Evolutionary conservation across 805 yeast species (phyloP).

Genomic region (Candida succiphila): DNA sequence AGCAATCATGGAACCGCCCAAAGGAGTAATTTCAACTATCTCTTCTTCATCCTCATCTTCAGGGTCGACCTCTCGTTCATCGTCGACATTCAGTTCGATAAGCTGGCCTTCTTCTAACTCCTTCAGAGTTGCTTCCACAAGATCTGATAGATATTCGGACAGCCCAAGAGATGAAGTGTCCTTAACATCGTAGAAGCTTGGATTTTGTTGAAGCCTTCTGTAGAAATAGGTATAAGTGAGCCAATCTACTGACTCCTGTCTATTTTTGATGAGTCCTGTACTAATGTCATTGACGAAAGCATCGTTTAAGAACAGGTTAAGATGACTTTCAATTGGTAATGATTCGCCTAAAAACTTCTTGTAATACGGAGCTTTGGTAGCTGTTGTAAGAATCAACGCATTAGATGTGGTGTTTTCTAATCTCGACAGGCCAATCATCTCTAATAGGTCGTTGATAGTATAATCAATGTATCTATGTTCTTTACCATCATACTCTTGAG

Average conservation of each 20-base stretch:
- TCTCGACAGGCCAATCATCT: conserved; percentile 47
- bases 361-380: conserved; percentile 50
- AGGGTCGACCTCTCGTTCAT: conserved; percentile 20
- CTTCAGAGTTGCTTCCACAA: conserved; percentile 60
- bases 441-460: conserved; percentile 50
- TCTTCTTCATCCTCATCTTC: conserved; percentile 25
- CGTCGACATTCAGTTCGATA: conserved; percentile 42
- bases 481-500: conserved; percentile 60
- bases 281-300: conserved; percentile 66
- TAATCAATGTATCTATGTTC: conserved; percentile 68
- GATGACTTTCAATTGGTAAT: conserved; percentile 74
- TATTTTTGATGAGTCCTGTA: conserved; percentile 45
- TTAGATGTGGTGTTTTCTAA: conserved; percentile 22
- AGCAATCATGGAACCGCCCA: conserved; percentile 66
- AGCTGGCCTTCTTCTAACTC: conserved; percentile 54
- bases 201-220: conserved; percentile 70
- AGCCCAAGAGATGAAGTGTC: conserved; percentile 57
- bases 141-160: conserved; percentile 74
- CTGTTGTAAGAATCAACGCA: conserved; percentile 48
- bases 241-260: conserved; percentile 90
- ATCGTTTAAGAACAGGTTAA: conserved; percentile 53
- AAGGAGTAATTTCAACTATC: conserved; percentile 40
- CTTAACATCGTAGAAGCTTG: conserved; percentile 77
- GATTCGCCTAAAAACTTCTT: conserved; percentile 63
- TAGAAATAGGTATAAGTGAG: conserved; percentile 76